phyloP scores from a whole-genome alignment of 1,284 basidiomycete genomes.

The Pseudozyma hubeiensis region DNA sequence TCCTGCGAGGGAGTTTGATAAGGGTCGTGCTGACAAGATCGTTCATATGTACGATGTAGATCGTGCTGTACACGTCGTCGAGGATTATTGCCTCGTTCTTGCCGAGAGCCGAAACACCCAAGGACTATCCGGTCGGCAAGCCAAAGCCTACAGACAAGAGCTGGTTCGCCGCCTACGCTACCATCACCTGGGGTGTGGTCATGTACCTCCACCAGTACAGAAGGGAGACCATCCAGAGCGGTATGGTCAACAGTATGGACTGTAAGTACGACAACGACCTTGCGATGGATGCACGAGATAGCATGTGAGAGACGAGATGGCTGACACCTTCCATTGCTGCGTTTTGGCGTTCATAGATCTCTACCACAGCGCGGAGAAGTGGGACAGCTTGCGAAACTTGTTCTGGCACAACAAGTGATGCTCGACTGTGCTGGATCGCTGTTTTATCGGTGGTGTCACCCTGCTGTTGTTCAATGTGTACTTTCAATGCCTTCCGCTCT shows the following conservation, averaged over 20 bases:
- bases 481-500: too few relatives aligned
- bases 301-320: too few relatives aligned
- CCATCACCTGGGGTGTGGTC: constrained; percentile 91
- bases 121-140: constrained; percentile 58
- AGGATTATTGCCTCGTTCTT: constrained; percentile 64
- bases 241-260: constrained; percentile 77
- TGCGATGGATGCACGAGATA: not conserved
- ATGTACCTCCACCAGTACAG: constrained; percentile 94
- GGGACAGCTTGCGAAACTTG: constrained; percentile 66
- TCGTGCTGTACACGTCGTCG: constrained; percentile 81
- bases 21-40: not conserved
- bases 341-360: constrained; percentile 48
- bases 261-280: constrained; percentile 47
- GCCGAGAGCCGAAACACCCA: constrained; percentile 59
- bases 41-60: constrained; percentile 72
- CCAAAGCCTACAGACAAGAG: constrained; percentile 72
- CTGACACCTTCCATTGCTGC: not conserved
- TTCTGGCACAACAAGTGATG: constrained; percentile 67
- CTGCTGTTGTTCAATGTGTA: not conserved
- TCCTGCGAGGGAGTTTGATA: not conserved
- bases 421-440: too few relatives aligned
- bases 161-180: constrained; percentile 88
- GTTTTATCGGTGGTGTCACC: too few relatives aligned
- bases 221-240: constrained; percentile 88
- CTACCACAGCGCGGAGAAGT: constrained; percentile 66